Evolutionary conservation across 1,284 basidiomycete genomes (phyloP), one percentile per base, ranked within the genome.

Genomic region (Puccinia horiana): DNA sequence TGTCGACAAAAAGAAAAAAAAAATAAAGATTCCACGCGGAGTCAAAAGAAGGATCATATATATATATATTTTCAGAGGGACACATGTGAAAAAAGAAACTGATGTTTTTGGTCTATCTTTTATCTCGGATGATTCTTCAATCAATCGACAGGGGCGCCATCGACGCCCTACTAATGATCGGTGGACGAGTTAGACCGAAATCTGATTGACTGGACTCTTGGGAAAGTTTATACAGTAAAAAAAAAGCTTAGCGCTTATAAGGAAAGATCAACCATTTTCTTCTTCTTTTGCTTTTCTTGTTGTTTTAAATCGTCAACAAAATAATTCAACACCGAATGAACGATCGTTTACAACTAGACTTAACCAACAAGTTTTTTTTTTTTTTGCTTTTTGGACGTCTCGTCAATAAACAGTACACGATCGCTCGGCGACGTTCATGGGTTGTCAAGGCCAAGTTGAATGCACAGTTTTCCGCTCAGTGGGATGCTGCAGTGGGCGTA

Each of bases 401-500:
- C 8, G 29, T 26, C 63, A 32, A 65, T 37, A 4, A 65, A 65
- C 35, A 65, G 29, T 65, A 40, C 37, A 65, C 32, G 5, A 65
- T 20, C 5, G 37, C 37, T 65, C 37, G 32, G 32, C 37, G 20
- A 35, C 23, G 32, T 42, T 18, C 8, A 42, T 65, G 26, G 40
- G 16, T 69, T 47, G 9, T n/a, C 9, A 11, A 29, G 56, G 29
- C n/a, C 49, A 52, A 44, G 20, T 23, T 42, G 63, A 8, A 4
- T 69, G 65, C 14, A 1, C n/a, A 47, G 44, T 23, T 69, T 69
- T 26, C 65, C 37, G n/a, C 52, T 78, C 61, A 65, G 37, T 78
- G 76, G 37, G 76, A 67, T 44, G 52, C 40, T n/a, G 79, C 70
- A 37, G 79, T 81, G 26, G 79, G 79, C 54, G 79, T 81, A 14